These are phyloP conservation scores for Xylariaceae sp. DNA, from an alignment of 2,329 filamentous ascomycete genomes.

Conservation along the genomic window DNA sequence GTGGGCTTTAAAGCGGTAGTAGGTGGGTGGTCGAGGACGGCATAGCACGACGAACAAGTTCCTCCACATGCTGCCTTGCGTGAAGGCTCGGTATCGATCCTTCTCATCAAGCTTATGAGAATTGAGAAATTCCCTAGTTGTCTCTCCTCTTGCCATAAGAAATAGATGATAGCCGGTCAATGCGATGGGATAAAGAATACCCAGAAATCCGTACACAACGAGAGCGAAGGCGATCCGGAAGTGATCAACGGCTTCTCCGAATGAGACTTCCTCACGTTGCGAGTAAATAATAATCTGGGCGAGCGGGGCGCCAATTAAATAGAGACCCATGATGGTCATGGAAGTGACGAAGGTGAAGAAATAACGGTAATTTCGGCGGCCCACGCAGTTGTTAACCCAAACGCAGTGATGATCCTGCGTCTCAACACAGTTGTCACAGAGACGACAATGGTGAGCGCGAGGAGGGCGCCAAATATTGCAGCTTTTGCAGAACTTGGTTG, in stretches of 20 bases:
- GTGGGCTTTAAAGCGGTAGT: slow-evolving; percentile 75
- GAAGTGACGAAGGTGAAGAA: slow-evolving; percentile 89
- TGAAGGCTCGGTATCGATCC: slow-evolving; percentile 87
- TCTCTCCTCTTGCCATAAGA: slow-evolving; percentile 85
- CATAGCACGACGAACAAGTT: slow-evolving; percentile 81
- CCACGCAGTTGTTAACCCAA: slow-evolving; percentile 98
- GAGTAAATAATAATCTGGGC: slow-evolving; percentile 73
- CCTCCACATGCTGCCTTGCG: slow-evolving; percentile 64
- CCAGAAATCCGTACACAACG: slow-evolving; percentile 74
- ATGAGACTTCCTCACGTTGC: slow-evolving; percentile 57
- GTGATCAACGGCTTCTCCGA: slow-evolving; percentile 61
- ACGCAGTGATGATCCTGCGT: slow-evolving; percentile 98
- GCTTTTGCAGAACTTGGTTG: slow-evolving; percentile 95
- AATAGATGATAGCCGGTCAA: slow-evolving; percentile 87
- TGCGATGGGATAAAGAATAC: slow-evolving; percentile 73
- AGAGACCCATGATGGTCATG: slow-evolving; percentile 69
- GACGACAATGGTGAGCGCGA: slow-evolving; percentile 89
- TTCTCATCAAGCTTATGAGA: slow-evolving; percentile 91
- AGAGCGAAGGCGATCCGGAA: slow-evolving; percentile 83
- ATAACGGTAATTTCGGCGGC: slow-evolving; percentile 94
- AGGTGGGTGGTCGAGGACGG: slow-evolving; percentile 79
- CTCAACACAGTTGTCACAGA: slow-evolving; percentile 96
- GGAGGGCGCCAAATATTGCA: slow-evolving; percentile 97
- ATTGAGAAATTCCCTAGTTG: slow-evolving; percentile 92
- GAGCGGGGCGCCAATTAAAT: slow-evolving; percentile 71